These are phyloP conservation scores for Schizonepeta tenuifolia DNA, from an alignment of 257 asterid genomes.

Conservation along the genomic window DNA sequence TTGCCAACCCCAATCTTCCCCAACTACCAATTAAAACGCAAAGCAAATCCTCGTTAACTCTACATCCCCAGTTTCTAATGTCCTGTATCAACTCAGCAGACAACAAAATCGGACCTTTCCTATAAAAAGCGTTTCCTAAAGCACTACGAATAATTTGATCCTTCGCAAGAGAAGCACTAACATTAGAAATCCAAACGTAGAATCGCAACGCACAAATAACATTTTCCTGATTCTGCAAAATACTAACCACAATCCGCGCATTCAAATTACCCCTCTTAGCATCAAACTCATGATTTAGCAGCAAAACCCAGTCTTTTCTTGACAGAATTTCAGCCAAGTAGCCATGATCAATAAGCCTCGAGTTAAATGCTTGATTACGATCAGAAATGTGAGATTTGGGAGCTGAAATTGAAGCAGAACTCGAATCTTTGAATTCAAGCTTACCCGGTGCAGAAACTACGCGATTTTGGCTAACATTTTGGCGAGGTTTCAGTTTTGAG, in stretches of 20 bases:
- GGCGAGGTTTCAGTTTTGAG: conserved; percentile 33
- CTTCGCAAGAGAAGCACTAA: conserved; percentile 51
- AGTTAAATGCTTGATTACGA: conserved; percentile 19
- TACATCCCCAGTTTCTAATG: conserved; percentile 59
- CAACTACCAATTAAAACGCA: conserved; percentile 78
- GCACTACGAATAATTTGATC: conserved; percentile 56
- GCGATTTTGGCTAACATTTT: conserved; percentile 31
- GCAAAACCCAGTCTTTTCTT: conserved; percentile 80
- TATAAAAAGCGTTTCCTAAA: conserved; percentile 59
- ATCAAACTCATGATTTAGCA: conserved; percentile 71
- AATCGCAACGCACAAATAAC: conserved; percentile 64
- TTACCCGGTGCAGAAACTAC: conserved; percentile 50
- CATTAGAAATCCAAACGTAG: conserved; percentile 66
- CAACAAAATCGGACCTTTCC: conserved; percentile 82
- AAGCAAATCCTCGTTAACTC: conserved; percentile 65
- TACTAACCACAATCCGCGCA: conserved; percentile 53
- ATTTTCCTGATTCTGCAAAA: conserved; percentile 81
- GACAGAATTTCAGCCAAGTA: conserved; percentile 60
- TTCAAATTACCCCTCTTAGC: conserved; percentile 48
- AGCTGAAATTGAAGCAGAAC: conserved; percentile 43
- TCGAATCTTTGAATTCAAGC: conserved; percentile 35
- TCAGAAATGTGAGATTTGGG: conserved; percentile 34
- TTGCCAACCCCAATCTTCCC: conserved; percentile 91
- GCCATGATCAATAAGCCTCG: conserved; percentile 55
- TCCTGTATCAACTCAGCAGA: conserved; percentile 73